Evolutionary conservation across 257 asterid species (phyloP), one percentile per base, ranked within the genome.

Genomic region (Phtheirospermum japonicum): DNA sequence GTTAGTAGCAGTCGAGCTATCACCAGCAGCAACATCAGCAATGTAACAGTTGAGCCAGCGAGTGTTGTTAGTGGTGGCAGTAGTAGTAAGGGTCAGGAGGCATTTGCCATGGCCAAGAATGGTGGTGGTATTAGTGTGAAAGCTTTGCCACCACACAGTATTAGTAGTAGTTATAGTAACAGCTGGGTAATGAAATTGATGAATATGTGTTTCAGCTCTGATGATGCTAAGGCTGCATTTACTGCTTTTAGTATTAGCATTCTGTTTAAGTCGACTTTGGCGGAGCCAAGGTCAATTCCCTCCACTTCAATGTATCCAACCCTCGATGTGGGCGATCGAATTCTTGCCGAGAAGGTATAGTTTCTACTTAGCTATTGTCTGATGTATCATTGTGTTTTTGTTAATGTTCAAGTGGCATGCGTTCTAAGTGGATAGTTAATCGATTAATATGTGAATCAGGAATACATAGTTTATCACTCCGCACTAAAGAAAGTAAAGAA

Each of bases 251-350:
- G 95, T 11, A 86, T 93, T 20, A 80, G 83, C 31, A 72, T 93
- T 46, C 63, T 93, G 71, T 93, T 85, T 66, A 85, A 77, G 73
- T 93, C 99, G 8, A 74, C 87, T 45, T 65, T 93, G 80, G 99
- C 99, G 0, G 97, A 89, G 83, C 97, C 99, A 2, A 87, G 97
- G 85, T 89, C 97, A 12, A 93, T 93, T 70, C 96, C 97, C 17
- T 85, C 99, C 10, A 65, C 86, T 39, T 93, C 99, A 28, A 93
- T 93, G 99, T 82, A 36, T 70, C 99, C 99, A 33, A 93, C 99
- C 40, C 91, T 93, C 26, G 91, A 85, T 66, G 94, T 77, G 20
- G 99, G 97, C 12, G 99, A 93, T 32, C 79, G 99, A 40, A 76
- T 93, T 69, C 64, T 93, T 45, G 85, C 99, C 9, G 99, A 93